Base-by-base conservation (phyloP, 1,284 basidiomycete species). In the Fomitopsis palustris region DNA sequence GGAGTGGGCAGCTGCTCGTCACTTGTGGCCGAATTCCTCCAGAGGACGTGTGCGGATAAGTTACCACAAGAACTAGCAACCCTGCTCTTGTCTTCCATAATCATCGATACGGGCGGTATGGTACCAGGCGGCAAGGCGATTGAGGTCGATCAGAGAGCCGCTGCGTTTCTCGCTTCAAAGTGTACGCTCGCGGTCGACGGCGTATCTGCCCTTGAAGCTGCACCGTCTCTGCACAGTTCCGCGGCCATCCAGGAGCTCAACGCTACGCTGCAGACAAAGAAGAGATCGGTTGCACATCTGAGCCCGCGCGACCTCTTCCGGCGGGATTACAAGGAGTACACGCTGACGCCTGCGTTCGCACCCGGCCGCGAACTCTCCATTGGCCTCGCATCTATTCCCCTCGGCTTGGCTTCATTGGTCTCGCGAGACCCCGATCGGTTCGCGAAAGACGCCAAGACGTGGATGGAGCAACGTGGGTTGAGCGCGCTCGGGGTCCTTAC, bases 321-420 rank as follows among this genome's bases (percentile, higher is more conserved):
- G 19, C 79, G 96, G 19, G 96, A 98, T 74, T 99, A 96, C 81
- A 98, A 99, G 73, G 87, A 96, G 67, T 96, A 94, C 70, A 67
- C 70, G 3, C 76, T 83, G 65, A 71, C 73, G 2, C 81, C 83
- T 0, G 67, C 72, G 19, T 78, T 75, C 75, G 69, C 70, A 8
- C 61, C 71, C 12, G 70, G 72, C 54, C 69, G 66, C 43, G 73
- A 75, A 27, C 66, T 78, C 16, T 76, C 77, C 52, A 78, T 83
- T 4, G 95, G 95, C 1, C 76, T 97, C 14, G 84, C 91, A 3
- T 90, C 92, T 1, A 90, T 96, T 2, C 94, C 93, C 1, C 67
- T 90, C 2, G 77, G 81, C 12, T 78, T 96, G 8, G 77, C 83
- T 55, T 64, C 70, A 33, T 91, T 77, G 81, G 75, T 75, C 5